Percentiles rank a stretch among this genome's conserved stretches.
These are phyloP conservation scores for Agapanthus africanus DNA, from an alignment of 106 monocot genomes.

Conservation along the genomic window DNA sequence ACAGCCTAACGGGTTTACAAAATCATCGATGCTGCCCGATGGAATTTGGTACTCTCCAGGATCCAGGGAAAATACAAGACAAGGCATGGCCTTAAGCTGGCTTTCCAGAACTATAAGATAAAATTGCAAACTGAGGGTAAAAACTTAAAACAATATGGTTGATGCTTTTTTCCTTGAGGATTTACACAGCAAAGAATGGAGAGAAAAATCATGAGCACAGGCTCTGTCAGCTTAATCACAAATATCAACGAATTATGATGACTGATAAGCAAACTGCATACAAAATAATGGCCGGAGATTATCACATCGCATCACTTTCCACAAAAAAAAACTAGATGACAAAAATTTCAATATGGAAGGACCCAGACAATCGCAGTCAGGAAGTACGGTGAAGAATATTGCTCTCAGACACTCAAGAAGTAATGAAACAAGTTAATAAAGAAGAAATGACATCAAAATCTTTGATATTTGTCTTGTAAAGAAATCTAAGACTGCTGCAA, in stretches of 20 bases:
- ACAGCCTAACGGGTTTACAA: background rate
- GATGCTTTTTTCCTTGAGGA: background rate
- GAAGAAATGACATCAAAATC: background rate
- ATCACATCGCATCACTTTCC: background rate
- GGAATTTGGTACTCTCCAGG: background rate
- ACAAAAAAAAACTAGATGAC: background rate
- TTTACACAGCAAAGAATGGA: background rate
- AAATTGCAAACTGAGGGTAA: background rate
- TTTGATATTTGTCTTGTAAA: background rate
- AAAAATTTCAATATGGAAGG: background rate
- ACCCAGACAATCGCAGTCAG: background rate
- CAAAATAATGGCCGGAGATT: background rate
- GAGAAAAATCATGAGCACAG: background rate
- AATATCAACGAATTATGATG: slow-evolving; percentile 1
- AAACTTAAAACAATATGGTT: background rate
- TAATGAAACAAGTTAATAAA: too few relatives aligned
- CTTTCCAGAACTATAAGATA: background rate
- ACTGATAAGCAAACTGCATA: background rate
- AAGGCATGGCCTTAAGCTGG: background rate
- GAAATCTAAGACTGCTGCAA: background rate
- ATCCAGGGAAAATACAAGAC: background rate
- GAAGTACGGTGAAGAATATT: background rate
- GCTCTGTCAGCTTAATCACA: background rate
- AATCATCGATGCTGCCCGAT: background rate
- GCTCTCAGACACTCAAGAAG: background rate